phyloP scores from a whole-genome alignment of 73 alveolate species.

The Halteria grandinella region DNA sequence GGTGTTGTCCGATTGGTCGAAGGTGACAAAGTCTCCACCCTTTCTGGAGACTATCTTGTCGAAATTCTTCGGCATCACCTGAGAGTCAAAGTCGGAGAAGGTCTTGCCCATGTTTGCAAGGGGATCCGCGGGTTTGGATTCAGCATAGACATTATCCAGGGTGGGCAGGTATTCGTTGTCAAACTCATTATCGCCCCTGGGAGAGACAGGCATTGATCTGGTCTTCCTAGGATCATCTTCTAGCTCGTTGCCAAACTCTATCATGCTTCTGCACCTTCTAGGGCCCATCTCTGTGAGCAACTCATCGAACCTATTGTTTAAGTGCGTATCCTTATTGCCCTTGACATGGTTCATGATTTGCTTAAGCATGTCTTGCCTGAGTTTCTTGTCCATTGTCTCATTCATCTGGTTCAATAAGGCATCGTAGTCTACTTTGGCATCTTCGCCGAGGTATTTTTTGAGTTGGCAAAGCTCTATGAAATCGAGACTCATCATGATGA shows the following conservation, averaged over 20 bases:
- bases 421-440: neutral
- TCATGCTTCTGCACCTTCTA: conserved; percentile 19
- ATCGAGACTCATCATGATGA: conserved; percentile 28
- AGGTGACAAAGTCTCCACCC: conserved; percentile 51
- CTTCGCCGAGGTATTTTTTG: neutral
- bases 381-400: conserved; percentile 26
- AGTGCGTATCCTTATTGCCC: conserved; percentile 32
- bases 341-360: conserved; percentile 17
- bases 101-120: conserved; percentile 33
- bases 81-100: conserved; percentile 54
- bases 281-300: neutral
- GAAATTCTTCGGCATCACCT: conserved; percentile 18
- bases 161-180: neutral
- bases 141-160: conserved; percentile 57
- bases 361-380: conserved; percentile 5
- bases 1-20: conserved; percentile 1
- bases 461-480: conserved; percentile 11
- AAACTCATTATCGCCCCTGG: neutral
- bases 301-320: neutral
- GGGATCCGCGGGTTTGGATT: conserved; percentile 57
- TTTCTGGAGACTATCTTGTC: conserved; percentile 40
- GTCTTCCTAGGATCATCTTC: conserved; percentile 16
- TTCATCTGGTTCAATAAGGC: conserved; percentile 11
- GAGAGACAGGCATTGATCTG: conserved; percentile 4
- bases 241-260: neutral